phyloP scores from a whole-genome alignment of 2,329 filamentous ascomycete species.

The Cercospora sojina region DNA sequence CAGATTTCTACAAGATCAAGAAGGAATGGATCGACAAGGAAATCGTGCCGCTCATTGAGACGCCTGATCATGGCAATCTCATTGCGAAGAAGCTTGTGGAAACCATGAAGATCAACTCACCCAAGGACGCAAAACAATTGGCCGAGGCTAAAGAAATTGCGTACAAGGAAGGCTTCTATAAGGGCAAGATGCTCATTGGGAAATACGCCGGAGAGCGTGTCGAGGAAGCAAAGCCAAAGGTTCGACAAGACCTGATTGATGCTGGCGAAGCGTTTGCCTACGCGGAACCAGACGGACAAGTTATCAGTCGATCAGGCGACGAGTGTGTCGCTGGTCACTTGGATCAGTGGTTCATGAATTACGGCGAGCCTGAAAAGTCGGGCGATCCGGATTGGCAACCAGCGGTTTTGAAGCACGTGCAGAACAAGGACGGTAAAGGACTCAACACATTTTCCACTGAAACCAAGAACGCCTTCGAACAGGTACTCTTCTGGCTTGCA shows the following conservation, averaged over 20 bases:
- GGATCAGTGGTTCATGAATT: constrained; percentile 98
- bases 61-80: constrained; percentile 81
- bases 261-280: constrained; percentile 82
- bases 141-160: constrained; percentile 93
- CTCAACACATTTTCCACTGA: constrained; percentile 74
- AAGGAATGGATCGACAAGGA: constrained; percentile 95
- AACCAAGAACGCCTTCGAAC: constrained; percentile 64
- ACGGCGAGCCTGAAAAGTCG: constrained; percentile 65
- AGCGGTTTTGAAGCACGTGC: constrained; percentile 69
- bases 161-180: constrained; percentile 97
- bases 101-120: constrained; percentile 92
- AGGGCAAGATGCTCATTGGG: constrained; percentile 83
- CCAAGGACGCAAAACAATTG: constrained; percentile 88
- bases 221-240: constrained; percentile 80
- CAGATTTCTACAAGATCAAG: constrained; percentile 92
- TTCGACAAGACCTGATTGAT: constrained; percentile 74
- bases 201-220: constrained; percentile 87
- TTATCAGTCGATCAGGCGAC: constrained; percentile 84
- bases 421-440: constrained; percentile 62
- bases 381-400: constrained; percentile 76
- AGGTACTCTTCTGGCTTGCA: constrained; percentile 86
- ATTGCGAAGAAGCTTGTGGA: constrained; percentile 82
- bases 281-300: constrained; percentile 86
- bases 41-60: constrained; percentile 84
- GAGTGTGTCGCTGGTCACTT: constrained; percentile 90